Conservation (phyloP, 2,329 filamentous ascomycete genomes). For the Fusarium sp. region DNA sequence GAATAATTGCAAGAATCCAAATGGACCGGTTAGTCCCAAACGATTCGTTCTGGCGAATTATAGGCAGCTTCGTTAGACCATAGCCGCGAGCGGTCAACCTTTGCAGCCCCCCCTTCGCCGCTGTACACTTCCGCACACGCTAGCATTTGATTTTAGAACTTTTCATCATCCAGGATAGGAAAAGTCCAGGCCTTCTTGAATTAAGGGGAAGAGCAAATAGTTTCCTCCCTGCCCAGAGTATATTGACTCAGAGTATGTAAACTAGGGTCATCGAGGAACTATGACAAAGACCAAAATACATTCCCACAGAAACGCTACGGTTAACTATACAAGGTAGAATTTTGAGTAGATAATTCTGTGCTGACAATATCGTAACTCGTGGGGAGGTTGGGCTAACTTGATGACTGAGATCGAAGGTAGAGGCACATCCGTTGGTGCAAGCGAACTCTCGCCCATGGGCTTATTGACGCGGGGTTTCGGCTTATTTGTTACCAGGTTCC, state of each 20-base stretch:
- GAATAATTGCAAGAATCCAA: background rate
- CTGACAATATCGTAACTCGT: background rate
- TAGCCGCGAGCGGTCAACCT: background rate
- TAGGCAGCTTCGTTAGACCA: background rate
- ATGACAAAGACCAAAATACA: background rate
- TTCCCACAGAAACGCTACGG: background rate
- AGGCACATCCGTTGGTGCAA: too few species aligned
- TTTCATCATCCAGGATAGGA: background rate
- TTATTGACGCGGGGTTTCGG: background rate
- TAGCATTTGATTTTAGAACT: background rate
- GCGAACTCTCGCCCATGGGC: background rate
- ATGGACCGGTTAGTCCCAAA: background rate
- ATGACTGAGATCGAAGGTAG: background rate
- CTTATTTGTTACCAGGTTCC: rapidly evolving
- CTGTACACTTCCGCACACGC: slow-evolving; percentile 9
- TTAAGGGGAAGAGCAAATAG: background rate
- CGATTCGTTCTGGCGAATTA: background rate
- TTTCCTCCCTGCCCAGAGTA: background rate
- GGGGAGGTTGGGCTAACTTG: too few species aligned
- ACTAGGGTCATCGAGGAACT: background rate
- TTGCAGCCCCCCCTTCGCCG: slow-evolving; percentile 25
- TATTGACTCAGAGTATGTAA: background rate
- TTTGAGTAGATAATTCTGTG: background rate
- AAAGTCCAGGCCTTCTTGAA: background rate
- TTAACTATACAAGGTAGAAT: background rate